Base-by-base conservation (phyloP, 1,139 yeast genomes). In the Saccharomyces hybrid region DNA sequence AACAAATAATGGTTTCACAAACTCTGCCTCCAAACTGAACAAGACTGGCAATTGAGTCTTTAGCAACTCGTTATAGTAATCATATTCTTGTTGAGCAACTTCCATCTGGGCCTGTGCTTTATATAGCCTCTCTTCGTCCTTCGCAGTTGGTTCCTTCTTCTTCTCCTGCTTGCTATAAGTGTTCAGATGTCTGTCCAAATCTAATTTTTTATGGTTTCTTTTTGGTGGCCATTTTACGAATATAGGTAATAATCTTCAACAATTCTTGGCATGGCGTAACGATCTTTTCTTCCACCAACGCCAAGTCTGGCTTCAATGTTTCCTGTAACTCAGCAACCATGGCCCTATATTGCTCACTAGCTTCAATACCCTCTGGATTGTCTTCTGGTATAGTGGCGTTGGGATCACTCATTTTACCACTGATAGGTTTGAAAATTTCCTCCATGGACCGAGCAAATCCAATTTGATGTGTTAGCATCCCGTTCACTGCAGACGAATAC, bases 191-290 rank as follows among this genome's bases (percentile, higher is more conserved):
- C 99, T 84, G 70, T 93, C 99, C 65, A 93, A 78, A 73, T 93
- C 99, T 64, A 93, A 76, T 73, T 88, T 96, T 74, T 93, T 93
- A 73, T 93, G 99, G 63, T 88, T 91, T 74, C 99, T 85, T 75
- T 75, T 93, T 93, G 55, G 88, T 82, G 28, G 97, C 86, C 96
- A 91, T 89, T 73, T 91, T 95, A 62, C 97, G 80, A 65, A 93
- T 89, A 19, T 83, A 71, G 61, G 84, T 83, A 66, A 91, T 89
- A 55, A 93, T 85, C 66, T 83, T 83, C 64, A 93, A 78, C 63
- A 93, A 74, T 66, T 93, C 98, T 68, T 88, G 95, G 5, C 98
- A 96, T 0, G 99, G 99, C 51, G 81, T 80, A 53, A 93, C 90
- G 63, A 93, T 84, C 67, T 96, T 81, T 55, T 89, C 80, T 63